Percentiles rank a stretch among this genome's conserved stretches.
These are phyloP conservation scores for Aspergillus asperescens DNA, from an alignment of 495 filamentous ascomycete genomes.

Conservation along the genomic window DNA sequence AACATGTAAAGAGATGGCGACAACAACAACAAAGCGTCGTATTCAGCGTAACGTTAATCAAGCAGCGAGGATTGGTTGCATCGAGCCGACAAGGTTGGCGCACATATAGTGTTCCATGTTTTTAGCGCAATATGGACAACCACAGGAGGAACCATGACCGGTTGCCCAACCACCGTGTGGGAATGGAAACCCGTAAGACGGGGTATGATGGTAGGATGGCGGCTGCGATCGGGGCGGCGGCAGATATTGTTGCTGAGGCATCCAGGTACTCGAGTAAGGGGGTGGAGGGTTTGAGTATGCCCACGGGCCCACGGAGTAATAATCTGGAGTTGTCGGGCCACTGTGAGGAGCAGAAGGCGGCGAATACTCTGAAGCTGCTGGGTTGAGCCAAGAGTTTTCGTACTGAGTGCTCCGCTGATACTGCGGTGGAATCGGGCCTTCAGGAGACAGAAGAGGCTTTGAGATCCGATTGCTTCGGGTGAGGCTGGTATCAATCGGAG, in stretches of 20 bases:
- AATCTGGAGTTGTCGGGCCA: constrained; percentile 58
- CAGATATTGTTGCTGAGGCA: constrained; percentile 48
- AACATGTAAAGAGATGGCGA: constrained; percentile 16
- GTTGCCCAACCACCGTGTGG: constrained; percentile 53
- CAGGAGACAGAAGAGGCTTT: constrained; percentile 47
- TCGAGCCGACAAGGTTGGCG: constrained; percentile 48
- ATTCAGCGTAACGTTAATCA: constrained; percentile 18
- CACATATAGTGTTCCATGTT: constrained; percentile 62
- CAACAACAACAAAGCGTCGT: constrained; percentile 7
- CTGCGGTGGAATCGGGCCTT: constrained; percentile 46
- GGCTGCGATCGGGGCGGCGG: constrained; percentile 41
- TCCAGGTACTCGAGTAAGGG: constrained; percentile 36
- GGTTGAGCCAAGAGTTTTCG: constrained; percentile 51
- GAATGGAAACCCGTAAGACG: constrained; percentile 51
- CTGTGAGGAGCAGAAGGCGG: constrained; percentile 64
- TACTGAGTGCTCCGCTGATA: constrained; percentile 46
- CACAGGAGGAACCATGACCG: constrained; percentile 58
- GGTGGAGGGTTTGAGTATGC: constrained; percentile 52
- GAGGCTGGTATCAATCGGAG: constrained; percentile 66
- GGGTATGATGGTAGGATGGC: constrained; percentile 48
- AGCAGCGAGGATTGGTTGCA: constrained; percentile 51
- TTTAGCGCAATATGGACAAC: constrained; percentile 61
- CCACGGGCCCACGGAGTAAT: constrained; percentile 51
- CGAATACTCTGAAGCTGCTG: constrained; percentile 55
- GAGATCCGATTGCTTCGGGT: constrained; percentile 41